Base-by-base conservation (phyloP, 2,329 filamentous ascomycete species). In the Pseudocercospora crystallina region DNA sequence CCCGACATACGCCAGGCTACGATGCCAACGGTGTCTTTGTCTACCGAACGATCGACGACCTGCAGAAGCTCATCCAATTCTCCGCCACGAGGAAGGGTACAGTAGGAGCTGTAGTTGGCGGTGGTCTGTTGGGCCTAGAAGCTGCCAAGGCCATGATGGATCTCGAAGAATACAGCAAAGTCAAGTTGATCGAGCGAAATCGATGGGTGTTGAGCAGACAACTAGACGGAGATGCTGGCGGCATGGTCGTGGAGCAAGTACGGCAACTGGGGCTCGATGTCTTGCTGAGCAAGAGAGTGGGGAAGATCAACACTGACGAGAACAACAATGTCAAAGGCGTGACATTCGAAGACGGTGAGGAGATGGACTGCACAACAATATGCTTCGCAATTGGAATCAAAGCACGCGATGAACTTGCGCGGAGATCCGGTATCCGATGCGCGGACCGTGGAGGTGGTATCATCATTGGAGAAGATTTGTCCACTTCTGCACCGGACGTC, bases 71-170 rank as follows among this genome's bases (percentile, higher is more conserved):
- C 3, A 95, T 96, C 49, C 74, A 78, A 1, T 95, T 87, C 64
- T 83, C 89, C 0, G 77, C 81, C 1, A 74, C 76, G 9, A 81
- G 82, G 47, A 86, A 83, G 60, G 88, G 83, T 4, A 82, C 84
- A 2, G 80, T 80, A 2, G 90, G 87, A 0, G 80, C 84, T 4
- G 89, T 94, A 0, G 87, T 96, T 3, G 90, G 90, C 17, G 90
- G 90, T 45, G 90, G 90, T 1, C 71, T 96, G 17, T 77, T 96
- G 0, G 90, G 90, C 0, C 80, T 96, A 0, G 90, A 96, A 72
- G 90, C 90, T 2, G 90, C 89, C 31, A 94, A 95, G 63, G 90
- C 90, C 2, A 90, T 96, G 88, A 85, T 91, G 75, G 90, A 95
- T 65, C 74, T 96, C 8, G 79, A 87, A 60, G 81, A 84, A 44